These are phyloP conservation scores for Phytophthora boehmeriae DNA, from an alignment of 352 stramenopile genomes.

Conservation along the genomic window DNA sequence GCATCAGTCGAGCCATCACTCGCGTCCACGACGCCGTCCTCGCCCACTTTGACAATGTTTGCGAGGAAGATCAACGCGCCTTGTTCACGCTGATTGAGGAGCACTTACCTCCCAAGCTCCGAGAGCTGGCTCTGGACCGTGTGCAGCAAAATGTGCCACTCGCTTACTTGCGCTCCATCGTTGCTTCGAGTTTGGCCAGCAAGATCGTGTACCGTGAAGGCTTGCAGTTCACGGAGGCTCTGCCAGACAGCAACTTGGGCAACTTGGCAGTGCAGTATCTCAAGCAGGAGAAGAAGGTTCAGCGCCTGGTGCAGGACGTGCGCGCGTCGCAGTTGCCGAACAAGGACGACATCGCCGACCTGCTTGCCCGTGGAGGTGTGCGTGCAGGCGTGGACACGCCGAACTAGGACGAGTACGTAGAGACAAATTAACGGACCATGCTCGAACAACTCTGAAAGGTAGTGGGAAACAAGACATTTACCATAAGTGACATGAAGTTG, in stretches of 20 bases:
- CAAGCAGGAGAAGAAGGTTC: conserved; percentile 95
- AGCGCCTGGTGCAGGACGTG: conserved; percentile 80
- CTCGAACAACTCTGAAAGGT: too few relatives aligned
- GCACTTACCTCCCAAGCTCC: conserved; percentile 94
- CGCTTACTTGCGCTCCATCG: conserved; percentile 97
- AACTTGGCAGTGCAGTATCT: conserved; percentile 94
- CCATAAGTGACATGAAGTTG: not conserved
- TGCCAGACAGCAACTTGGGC: conserved; percentile 91
- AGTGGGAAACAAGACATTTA: not conserved
- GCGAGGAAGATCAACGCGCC: conserved; percentile 78
- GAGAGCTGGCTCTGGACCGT: conserved; percentile 93
- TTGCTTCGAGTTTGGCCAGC: conserved; percentile 95
- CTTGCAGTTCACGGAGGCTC: conserved; percentile 94
- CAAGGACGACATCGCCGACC: conserved; percentile 74
- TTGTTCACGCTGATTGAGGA: conserved; percentile 88
- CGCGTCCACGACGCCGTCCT: conserved; percentile 94
- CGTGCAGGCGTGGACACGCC: conserved; percentile 69
- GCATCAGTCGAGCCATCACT: conserved; percentile 97
- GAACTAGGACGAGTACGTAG: conserved; percentile 18
- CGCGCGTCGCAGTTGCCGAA: conserved; percentile 52
- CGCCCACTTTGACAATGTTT: conserved; percentile 92
- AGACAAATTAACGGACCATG: not conserved
- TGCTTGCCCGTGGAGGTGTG: conserved; percentile 77
- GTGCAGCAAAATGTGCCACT: conserved; percentile 93
- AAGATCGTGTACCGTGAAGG: conserved; percentile 99